Base-by-base conservation (phyloP, 768 basidiomycete genomes). In the Lentinula detonsa region DNA sequence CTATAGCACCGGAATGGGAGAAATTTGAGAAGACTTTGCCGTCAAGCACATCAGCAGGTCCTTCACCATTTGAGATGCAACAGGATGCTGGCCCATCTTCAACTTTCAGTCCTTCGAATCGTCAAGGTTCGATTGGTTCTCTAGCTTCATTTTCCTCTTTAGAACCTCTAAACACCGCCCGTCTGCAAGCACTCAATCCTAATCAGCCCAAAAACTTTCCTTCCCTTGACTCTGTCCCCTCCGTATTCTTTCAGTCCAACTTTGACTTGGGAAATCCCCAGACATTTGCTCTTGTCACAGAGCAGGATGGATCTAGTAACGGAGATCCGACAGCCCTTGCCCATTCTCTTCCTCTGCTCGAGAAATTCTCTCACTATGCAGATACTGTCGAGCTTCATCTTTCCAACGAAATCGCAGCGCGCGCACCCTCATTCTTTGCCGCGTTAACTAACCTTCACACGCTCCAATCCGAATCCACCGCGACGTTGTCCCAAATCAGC, bases 381-480 rank as follows among this genome's bases (percentile, higher is more conserved):
- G 97, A 98, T 70, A 90, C 90, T 0, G 84, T 98, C 63, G 97
- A 99, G 70, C 87, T 93, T 62, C 96, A 99, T 72, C 89, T 99
- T 60, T 85, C 95, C 4, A 86, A 86, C 62, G 97, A 98, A 73
- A 95, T 99, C 49, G 90, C 90, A 8, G 77, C 90, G 9, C 89
- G 96, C 13, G 93, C 95, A 0, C 84, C 91, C 0, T 93, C 94
- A 1, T 99, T 99, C 82, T 99, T 98, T 68, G 89, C 95, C 4
- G 97, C 97, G 6, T 83, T 99, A 40, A 84, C 93, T 6, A 99
- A 99, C 72, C 79, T 99, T 7, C 91, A 97, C 68, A 90, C 93
- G 64, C 83, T 99, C 10, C 93, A 95, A 68, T 84, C 90, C 5
- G 93, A 97, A 70, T 95, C 94, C 0, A 83, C 88, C 52, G 82